These are phyloP conservation scores for Biscogniauxia marginata DNA, from an alignment of 2,329 filamentous ascomycete species.

Conservation along the genomic window DNA sequence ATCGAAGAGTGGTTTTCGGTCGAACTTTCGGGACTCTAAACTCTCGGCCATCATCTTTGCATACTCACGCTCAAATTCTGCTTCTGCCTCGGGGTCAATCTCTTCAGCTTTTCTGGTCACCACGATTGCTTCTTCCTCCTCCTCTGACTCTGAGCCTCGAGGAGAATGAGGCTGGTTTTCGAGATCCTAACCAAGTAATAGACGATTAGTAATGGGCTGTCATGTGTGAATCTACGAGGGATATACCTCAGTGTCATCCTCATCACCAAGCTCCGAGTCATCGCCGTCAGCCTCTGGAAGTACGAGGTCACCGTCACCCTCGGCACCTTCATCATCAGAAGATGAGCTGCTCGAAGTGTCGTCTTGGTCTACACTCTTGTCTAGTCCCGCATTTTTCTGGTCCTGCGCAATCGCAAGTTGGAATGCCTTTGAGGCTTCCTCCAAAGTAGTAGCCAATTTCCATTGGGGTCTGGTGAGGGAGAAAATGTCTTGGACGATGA, in stretches of 20 bases:
- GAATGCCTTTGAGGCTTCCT: constrained; percentile 82
- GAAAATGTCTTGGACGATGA: constrained; percentile 91
- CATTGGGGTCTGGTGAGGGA: constrained; percentile 83
- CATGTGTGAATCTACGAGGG: not conserved
- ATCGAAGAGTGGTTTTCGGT: constrained; percentile 91
- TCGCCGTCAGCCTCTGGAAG: constrained; percentile 63
- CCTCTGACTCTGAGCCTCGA: constrained; percentile 66
- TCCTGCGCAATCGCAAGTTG: constrained; percentile 87
- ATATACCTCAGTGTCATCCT: constrained; percentile 58
- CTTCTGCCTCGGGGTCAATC: constrained; percentile 88
- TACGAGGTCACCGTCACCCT: constrained; percentile 61
- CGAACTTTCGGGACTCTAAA: constrained; percentile 91
- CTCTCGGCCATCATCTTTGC: constrained; percentile 99
- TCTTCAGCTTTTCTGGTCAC: constrained; percentile 89
- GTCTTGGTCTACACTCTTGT: constrained; percentile 68
- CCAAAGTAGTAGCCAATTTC: constrained; percentile 77
- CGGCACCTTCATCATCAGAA: constrained; percentile 67
- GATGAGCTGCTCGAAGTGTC: constrained; percentile 68
- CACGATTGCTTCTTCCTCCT: constrained; percentile 75
- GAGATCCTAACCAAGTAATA: constrained; percentile 38
- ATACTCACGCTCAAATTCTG: constrained; percentile 96
- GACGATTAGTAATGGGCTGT: constrained; percentile 4
- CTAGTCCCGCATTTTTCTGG: constrained; percentile 74
- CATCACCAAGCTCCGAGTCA: constrained; percentile 56
- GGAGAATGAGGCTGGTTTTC: constrained; percentile 48